phyloP scores from a whole-genome alignment of 352 stramenopile genomes.

The Lagenidium giganteum region DNA sequence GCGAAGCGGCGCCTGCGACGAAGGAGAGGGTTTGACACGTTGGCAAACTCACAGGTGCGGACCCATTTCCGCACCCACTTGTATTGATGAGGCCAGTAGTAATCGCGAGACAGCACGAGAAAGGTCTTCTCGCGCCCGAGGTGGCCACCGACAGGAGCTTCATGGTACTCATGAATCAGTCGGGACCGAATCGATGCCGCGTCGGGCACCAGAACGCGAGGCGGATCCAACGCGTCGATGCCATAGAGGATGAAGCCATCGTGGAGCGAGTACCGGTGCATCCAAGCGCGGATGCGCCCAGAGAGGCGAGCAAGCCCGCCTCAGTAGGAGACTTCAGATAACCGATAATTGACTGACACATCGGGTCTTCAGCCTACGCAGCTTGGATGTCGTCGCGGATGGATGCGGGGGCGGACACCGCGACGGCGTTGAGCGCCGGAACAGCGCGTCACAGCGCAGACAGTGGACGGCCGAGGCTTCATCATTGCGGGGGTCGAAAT shows the following conservation, averaged over 20 bases:
- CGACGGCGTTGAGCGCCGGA: no score
- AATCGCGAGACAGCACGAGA: slow-evolving; percentile 4
- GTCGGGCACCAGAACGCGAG: background rate
- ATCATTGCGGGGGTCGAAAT: background rate
- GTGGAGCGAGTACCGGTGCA: slow-evolving; percentile 2
- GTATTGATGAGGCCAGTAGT: slow-evolving; percentile 18
- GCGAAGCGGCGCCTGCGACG: slow-evolving; percentile 4
- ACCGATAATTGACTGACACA: no score
- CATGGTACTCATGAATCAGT: slow-evolving; percentile 12
- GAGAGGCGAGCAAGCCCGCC: no score
- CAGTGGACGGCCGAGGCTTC: background rate
- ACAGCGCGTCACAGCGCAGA: background rate
- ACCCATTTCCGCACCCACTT: slow-evolving; percentile 17
- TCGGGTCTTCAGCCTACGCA: no score
- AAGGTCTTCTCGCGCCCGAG: slow-evolving; percentile 18
- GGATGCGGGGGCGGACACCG: no score
- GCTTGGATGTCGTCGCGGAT: no score
- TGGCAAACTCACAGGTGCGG: slow-evolving; percentile 19
- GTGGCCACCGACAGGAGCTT: slow-evolving; percentile 8
- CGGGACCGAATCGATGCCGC: slow-evolving; percentile 17
- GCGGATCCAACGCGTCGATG: background rate
- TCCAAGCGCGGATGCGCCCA: background rate
- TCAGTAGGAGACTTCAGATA: no score
- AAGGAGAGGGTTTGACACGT: slow-evolving; percentile 13
- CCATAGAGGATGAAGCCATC: slow-evolving; percentile 5